Evolutionary conservation across 1,284 basidiomycete genomes (phyloP).

Genomic region (Ustilago shanxiensis): DNA sequence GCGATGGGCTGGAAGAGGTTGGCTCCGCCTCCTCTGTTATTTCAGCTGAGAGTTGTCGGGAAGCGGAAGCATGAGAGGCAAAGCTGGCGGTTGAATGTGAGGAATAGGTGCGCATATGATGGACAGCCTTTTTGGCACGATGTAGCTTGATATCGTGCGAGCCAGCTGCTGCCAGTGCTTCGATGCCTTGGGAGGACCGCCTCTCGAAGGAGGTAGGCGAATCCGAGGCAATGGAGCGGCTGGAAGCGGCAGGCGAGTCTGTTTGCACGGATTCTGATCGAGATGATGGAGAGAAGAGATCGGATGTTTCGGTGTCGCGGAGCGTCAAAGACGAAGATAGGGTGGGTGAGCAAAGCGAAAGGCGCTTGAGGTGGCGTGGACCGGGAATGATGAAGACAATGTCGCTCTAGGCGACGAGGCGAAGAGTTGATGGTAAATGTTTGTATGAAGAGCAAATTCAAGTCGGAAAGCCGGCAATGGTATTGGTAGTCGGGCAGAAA

Average conservation of each 20-base stretch:
- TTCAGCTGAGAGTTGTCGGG: constrained; percentile 31
- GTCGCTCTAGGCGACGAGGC: constrained; percentile 13
- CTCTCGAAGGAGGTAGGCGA: constrained; percentile 32
- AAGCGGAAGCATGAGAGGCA: constrained; percentile 38
- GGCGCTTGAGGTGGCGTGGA: constrained; percentile 52
- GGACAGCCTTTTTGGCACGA: constrained; percentile 43
- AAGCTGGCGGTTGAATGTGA: constrained; percentile 42
- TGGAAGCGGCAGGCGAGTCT: constrained; percentile 1
- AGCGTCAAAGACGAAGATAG: constrained; percentile 29
- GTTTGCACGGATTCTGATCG: constrained; percentile 9
- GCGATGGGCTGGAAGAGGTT: constrained; percentile 12
- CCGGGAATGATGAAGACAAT: constrained; percentile 35
- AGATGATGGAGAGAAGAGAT: constrained; percentile 29
- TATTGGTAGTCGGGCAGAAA: background rate
- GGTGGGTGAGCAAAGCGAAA: constrained; percentile 46
- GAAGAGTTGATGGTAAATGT: constrained; percentile 5
- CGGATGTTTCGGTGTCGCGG: constrained; percentile 13
- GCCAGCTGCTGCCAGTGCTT: constrained; percentile 17
- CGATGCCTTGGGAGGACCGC: constrained; percentile 25
- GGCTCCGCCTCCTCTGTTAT: constrained; percentile 40
- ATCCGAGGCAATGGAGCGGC: constrained; percentile 21
- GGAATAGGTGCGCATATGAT: constrained; percentile 46
- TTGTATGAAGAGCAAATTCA: background rate
- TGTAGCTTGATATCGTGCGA: constrained; percentile 31
- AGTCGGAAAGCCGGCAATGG: background rate